phyloP scores from a whole-genome alignment of 768 basidiomycete species.

The Exsudoporus frostii region DNA sequence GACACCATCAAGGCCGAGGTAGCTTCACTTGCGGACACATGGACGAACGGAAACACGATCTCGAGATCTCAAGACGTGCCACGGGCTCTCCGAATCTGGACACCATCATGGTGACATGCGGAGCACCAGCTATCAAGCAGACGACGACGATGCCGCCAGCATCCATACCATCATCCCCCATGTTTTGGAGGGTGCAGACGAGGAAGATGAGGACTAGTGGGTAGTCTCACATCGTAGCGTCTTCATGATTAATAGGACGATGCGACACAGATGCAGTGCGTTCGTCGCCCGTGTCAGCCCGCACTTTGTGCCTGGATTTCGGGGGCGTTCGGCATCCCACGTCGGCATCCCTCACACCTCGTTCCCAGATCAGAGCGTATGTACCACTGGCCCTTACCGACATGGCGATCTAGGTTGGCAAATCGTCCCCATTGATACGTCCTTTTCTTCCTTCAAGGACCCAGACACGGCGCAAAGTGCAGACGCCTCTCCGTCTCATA shows the following conservation, averaged over 20 bases:
- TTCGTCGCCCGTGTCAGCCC: conserved; percentile 13
- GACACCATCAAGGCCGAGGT: too few species aligned
- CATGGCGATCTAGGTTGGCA: conserved; percentile 5
- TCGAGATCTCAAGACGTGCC: too few species aligned
- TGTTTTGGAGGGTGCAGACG: too few species aligned
- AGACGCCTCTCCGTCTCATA: not conserved
- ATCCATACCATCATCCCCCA: too few species aligned
- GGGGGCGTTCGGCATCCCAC: conserved; percentile 24
- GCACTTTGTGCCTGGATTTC: conserved; percentile 10
- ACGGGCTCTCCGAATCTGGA: too few species aligned
- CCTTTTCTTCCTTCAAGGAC: too few species aligned
- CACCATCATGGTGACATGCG: too few species aligned
- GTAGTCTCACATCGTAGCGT: conserved; percentile 15
- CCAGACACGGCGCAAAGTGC: not conserved
- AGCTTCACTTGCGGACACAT: too few species aligned
- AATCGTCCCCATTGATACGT: not conserved
- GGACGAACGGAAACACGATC: too few species aligned
- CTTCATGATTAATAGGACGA: conserved; percentile 11
- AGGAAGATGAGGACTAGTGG: too few species aligned
- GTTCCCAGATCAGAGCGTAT: conserved; percentile 28
- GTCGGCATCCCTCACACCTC: conserved; percentile 19
- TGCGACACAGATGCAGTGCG: conserved; percentile 5
- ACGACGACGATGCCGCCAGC: too few species aligned
- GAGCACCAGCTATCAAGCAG: too few species aligned
- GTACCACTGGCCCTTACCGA: conserved; percentile 18